A percentile compares a stretch with the other conserved stretches of the same genome.
Evolutionary conservation across 2,329 filamentous ascomycete species (phyloP).

Genomic region (Diplodia seriata): DNA sequence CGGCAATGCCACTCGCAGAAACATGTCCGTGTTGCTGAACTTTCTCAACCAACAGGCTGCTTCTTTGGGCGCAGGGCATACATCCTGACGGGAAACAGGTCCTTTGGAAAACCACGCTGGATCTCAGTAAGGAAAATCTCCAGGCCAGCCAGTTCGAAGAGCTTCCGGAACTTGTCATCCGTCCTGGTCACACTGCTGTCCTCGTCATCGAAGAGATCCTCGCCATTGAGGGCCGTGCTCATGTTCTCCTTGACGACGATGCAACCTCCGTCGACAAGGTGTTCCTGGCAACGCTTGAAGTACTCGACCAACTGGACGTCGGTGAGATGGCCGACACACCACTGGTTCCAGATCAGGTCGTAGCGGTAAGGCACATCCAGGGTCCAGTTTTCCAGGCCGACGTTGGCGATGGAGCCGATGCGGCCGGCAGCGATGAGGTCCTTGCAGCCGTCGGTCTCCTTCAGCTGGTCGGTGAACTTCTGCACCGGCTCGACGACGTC

Average conservation of each 20-base stretch:
- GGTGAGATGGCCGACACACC: constrained; percentile 84
- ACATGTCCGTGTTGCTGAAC: not conserved
- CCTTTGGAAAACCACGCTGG: constrained; percentile 73
- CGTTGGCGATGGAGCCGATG: constrained; percentile 70
- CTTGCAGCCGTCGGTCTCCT: constrained; percentile 43
- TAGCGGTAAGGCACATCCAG: constrained; percentile 59
- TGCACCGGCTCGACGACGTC: constrained; percentile 86
- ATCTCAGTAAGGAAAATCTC: constrained; percentile 72
- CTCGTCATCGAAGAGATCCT: constrained; percentile 75
- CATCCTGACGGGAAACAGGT: constrained; percentile 75
- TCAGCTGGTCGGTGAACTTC: constrained; percentile 75
- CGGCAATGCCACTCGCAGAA: not conserved
- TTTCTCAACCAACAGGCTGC: not conserved
- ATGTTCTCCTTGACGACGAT: constrained; percentile 86
- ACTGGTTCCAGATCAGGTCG: constrained; percentile 87
- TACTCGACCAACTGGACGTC: constrained; percentile 75
- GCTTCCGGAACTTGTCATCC: constrained; percentile 71
- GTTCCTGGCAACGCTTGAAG: constrained; percentile 62
- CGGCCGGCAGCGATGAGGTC: constrained; percentile 52
- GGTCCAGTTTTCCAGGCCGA: constrained; percentile 76
- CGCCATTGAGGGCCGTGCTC: constrained; percentile 57
- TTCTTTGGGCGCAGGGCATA: constrained; percentile 71
- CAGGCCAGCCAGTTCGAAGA: constrained; percentile 75
- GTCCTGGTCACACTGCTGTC: constrained; percentile 81
- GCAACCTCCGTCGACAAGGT: constrained; percentile 52